Base-by-base conservation (phyloP, 441 rosid species). In the Biscutella laevigata region DNA sequence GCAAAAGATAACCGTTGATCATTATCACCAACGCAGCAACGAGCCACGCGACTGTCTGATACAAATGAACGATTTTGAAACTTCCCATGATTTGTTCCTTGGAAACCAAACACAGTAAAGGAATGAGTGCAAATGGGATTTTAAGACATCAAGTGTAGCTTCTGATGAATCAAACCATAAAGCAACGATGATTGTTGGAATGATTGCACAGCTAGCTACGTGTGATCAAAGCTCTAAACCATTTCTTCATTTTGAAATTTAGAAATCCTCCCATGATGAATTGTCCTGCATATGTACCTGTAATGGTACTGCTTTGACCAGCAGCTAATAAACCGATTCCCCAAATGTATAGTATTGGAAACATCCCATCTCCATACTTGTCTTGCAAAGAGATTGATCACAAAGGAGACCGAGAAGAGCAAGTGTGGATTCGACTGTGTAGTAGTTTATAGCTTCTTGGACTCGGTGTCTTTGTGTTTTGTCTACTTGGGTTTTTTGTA, bases 181-280 rank as follows among this genome's bases (percentile, higher is more conserved):
- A 4, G 97, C 95, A 34, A 90, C 83, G 2, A 72, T 72, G 10
- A 87, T 82, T 0, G 97, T 83, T 27, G 96, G 97, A 41, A 90
- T 46, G 14, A 90, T 84, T 0, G 95, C 96, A 43, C 69, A n/a
- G n/a, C n/a, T n/a, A 86, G 62, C 95, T 84, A 10, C 97, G 78
- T 0, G 97, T 90, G 65, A 90, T 90, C 75, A 90, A 62, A 39
- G 97, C 86, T 74, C 97, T 72, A 28, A 86, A 38, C 97, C 97
- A 90, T 68, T 90, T 90, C 74, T 74, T 82, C 78, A 90, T 62
- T 59, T 74, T 74, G 71, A 87, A 38, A 50, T 84, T 81, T 14
- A 90, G 72, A 71, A 90, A 90, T 37, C 98, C 98, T 2, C 90
- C 95, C 95, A 87, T 90, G 46, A 90, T 90, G 64, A 90, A 90